Evolutionary conservation across 2,329 filamentous ascomycete genomes (phyloP).

Genomic region (Ophidiomyces ophidiicola): DNA sequence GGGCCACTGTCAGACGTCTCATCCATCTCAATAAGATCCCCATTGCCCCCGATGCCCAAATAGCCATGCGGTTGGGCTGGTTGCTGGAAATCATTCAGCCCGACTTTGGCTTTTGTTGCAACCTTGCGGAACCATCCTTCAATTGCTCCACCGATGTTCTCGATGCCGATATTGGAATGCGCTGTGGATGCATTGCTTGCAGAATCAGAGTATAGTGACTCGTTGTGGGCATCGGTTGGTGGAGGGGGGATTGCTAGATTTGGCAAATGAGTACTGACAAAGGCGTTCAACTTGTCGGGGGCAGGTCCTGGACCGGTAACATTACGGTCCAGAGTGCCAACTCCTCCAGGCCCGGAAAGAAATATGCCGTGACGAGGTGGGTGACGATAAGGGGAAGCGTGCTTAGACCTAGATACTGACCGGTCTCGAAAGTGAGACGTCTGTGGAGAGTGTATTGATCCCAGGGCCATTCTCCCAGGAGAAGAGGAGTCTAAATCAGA

Average conservation of each 20-base stretch:
- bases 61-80: conserved; percentile 9
- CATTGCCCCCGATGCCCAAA: conserved; percentile 23
- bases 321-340: conserved; percentile 62
- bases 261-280: conserved; percentile 72
- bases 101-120: conserved; percentile 39
- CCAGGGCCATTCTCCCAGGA: conserved; percentile 46
- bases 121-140: conserved; percentile 85
- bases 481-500: conserved; percentile 43
- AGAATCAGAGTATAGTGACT: conserved; percentile 27
- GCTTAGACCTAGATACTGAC: conserved; percentile 23
- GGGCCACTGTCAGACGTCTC: conserved; percentile 22
- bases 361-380: conserved; percentile 40
- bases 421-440: conserved; percentile 21
- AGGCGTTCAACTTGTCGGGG: conserved; percentile 69
- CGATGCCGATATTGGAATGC: conserved; percentile 42
- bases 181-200: conserved; percentile 21
- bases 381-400: conserved; percentile 27
- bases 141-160: conserved; percentile 74
- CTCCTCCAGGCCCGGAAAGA: conserved; percentile 74
- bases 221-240: conserved; percentile 22
- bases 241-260: conserved; percentile 57
- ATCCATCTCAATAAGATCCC: conserved; percentile 36
- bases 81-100: conserved; percentile 31
- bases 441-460: conserved; percentile 17
- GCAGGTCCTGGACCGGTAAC: conserved; percentile 52